A percentile compares a stretch with the other conserved stretches of the same genome.
These are phyloP conservation scores for Psilocybe tampanensis DNA, from an alignment of 768 basidiomycete species.

Conservation along the genomic window DNA sequence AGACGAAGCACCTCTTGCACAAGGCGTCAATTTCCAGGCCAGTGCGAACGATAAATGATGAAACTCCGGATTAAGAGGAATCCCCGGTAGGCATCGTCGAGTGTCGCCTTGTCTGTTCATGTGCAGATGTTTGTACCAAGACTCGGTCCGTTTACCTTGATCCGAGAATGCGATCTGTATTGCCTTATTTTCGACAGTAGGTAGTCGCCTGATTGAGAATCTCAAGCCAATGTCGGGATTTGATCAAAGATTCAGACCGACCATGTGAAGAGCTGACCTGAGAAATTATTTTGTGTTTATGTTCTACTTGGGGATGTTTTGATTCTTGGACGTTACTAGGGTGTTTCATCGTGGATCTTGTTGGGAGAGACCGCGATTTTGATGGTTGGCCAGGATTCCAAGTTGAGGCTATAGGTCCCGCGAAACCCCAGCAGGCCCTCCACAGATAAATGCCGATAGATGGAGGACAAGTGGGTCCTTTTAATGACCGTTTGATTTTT, in stretches of 20 bases:
- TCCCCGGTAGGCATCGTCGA: neutral
- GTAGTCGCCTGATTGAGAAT: too few relatives aligned
- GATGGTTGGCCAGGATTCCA: slow-evolving; percentile 19
- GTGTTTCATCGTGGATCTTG: slow-evolving; percentile 26
- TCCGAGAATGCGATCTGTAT: neutral
- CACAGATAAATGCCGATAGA: slow-evolving; percentile 36
- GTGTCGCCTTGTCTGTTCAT: neutral
- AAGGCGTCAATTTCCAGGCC: slow-evolving; percentile 83
- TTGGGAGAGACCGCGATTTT: slow-evolving; percentile 23
- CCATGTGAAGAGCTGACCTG: slow-evolving; percentile 16
- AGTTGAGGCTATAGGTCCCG: slow-evolving; percentile 16
- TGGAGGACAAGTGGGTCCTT: slow-evolving; percentile 30
- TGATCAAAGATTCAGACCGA: slow-evolving; percentile 13
- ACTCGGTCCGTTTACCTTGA: slow-evolving; percentile 8
- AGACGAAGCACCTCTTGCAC: slow-evolving; percentile 85
- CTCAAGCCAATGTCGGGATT: slow-evolving; percentile 22
- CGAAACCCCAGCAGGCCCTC: slow-evolving; percentile 18
- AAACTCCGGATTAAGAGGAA: slow-evolving; percentile 8
- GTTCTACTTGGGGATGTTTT: slow-evolving; percentile 28
- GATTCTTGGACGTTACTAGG: slow-evolving; percentile 26
- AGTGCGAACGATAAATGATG: slow-evolving; percentile 25
- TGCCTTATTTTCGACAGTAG: too few relatives aligned
- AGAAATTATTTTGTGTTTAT: slow-evolving; percentile 19
- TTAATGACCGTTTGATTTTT: slow-evolving; percentile 36
- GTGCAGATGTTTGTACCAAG: neutral